Evolutionary conservation across 768 basidiomycete genomes (phyloP).

Genomic region (Calocybe cyanea): DNA sequence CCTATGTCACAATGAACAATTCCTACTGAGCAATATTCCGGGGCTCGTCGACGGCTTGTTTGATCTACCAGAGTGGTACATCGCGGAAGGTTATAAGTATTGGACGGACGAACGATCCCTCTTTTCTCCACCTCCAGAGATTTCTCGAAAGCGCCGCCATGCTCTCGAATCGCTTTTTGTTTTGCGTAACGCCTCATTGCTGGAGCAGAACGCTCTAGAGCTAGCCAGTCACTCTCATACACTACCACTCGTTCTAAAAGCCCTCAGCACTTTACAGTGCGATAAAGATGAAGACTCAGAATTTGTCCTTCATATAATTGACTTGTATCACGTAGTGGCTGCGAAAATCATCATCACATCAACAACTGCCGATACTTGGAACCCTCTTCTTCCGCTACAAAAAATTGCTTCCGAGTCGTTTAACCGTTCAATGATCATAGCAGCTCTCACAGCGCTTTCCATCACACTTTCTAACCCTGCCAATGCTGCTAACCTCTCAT

Average conservation of each 20-base stretch:
- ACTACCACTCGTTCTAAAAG: constrained; percentile 59
- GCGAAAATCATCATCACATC: constrained; percentile 35
- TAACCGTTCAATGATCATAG: constrained; percentile 75
- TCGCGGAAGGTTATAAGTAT: constrained; percentile 52
- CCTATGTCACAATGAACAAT: constrained; percentile 75
- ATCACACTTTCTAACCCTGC: constrained; percentile 57
- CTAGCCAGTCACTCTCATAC: constrained; percentile 59
- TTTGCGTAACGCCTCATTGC: constrained; percentile 79
- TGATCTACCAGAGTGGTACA: constrained; percentile 87
- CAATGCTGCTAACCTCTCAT: constrained; percentile 50
- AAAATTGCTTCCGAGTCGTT: constrained; percentile 51
- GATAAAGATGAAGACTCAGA: constrained; percentile 67
- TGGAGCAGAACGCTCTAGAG: constrained; percentile 62
- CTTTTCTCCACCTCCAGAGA: constrained; percentile 53
- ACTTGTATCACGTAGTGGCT: constrained; percentile 66
- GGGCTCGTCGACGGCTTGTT: constrained; percentile 82
- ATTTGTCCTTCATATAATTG: constrained; percentile 66
- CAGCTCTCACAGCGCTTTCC: constrained; percentile 57
- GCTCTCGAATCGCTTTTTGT: constrained; percentile 85
- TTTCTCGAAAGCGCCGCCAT: constrained; percentile 57
- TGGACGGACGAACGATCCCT: constrained; percentile 38
- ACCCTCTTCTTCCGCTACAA: constrained; percentile 56
- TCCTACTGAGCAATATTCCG: constrained; percentile 66
- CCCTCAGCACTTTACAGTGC: constrained; percentile 58
- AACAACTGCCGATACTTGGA: constrained; percentile 27